Evolutionary conservation across 495 filamentous ascomycete genomes (phyloP).

Genomic region (Talaromyces stipitatus): DNA sequence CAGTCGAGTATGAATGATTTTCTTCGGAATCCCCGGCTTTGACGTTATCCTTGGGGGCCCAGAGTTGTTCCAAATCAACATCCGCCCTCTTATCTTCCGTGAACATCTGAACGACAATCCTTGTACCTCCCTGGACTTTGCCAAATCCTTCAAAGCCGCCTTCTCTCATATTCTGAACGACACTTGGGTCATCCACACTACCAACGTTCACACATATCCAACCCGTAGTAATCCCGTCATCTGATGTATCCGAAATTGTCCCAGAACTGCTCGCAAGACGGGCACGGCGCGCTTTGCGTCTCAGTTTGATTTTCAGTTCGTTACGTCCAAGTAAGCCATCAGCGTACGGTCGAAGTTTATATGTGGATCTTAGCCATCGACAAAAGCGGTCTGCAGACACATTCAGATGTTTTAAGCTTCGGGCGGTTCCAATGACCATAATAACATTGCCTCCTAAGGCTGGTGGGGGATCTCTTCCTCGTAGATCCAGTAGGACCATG

Average conservation of each 20-base stretch:
- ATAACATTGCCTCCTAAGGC: constrained; percentile 80
- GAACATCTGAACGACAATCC: constrained; percentile 83
- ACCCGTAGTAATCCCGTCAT: constrained; percentile 81
- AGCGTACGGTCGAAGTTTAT: constrained; percentile 64
- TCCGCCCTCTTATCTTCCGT: constrained; percentile 79
- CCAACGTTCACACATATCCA: constrained; percentile 96
- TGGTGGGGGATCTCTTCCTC: constrained; percentile 73
- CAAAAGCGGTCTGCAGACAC: constrained; percentile 85
- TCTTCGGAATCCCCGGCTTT: constrained; percentile 14
- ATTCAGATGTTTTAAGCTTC: constrained; percentile 88
- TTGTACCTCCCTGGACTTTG: constrained; percentile 42
- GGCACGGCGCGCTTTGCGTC: constrained; percentile 69
- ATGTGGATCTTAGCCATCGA: constrained; percentile 69
- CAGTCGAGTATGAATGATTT: background rate
- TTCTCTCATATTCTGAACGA: constrained; percentile 28
- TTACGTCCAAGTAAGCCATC: constrained; percentile 87
- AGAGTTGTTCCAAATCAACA: constrained; percentile 74
- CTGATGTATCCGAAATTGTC: constrained; percentile 36
- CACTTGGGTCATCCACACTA: constrained; percentile 39
- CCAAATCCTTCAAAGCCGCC: constrained; percentile 66
- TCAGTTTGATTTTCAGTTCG: constrained; percentile 80
- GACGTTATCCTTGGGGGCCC: constrained; percentile 49
- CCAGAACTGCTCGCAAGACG: constrained; percentile 61
- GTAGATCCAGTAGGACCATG: constrained; percentile 70
- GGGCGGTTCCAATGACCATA: constrained; percentile 89